These are phyloP conservation scores for Euphrasia confusa DNA, from an alignment of 257 asterid genomes.

Conservation along the genomic window DNA sequence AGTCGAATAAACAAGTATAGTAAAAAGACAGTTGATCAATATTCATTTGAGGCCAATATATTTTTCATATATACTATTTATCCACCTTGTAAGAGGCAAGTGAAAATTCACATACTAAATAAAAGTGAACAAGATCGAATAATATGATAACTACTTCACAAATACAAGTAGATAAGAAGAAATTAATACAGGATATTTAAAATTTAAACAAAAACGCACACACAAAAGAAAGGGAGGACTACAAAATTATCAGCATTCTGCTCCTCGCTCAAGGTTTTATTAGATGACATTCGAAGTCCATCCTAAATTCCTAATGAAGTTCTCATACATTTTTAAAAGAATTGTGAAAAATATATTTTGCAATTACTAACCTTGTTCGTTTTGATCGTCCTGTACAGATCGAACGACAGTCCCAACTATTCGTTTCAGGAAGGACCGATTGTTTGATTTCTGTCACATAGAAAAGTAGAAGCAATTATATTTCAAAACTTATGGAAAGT, in stretches of 20 bases:
- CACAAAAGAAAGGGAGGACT: too few relatives aligned
- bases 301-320: background rate
- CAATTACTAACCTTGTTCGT: constrained; percentile 69
- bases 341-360: background rate
- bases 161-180: background rate
- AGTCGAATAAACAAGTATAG: constrained; percentile 14
- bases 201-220: too few relatives aligned
- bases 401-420: constrained; percentile 96
- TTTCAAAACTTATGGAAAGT: constrained; percentile 15
- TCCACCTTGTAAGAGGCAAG: background rate
- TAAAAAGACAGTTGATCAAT: background rate
- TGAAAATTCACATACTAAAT: background rate
- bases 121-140: background rate
- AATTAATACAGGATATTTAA: background rate
- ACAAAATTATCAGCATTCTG: background rate
- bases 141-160: background rate
- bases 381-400: constrained; percentile 94
- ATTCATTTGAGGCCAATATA: background rate
- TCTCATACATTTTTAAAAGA: too few relatives aligned
- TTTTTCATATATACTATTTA: background rate
- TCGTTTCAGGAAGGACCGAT: constrained; percentile 75
- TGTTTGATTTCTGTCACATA: constrained; percentile 56
- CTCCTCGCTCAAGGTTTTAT: constrained; percentile 4
- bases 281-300: background rate
- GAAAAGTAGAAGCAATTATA: constrained; percentile 21